Conservation (phyloP, 148 eudicot species). For the Diospyros lotus region DNA sequence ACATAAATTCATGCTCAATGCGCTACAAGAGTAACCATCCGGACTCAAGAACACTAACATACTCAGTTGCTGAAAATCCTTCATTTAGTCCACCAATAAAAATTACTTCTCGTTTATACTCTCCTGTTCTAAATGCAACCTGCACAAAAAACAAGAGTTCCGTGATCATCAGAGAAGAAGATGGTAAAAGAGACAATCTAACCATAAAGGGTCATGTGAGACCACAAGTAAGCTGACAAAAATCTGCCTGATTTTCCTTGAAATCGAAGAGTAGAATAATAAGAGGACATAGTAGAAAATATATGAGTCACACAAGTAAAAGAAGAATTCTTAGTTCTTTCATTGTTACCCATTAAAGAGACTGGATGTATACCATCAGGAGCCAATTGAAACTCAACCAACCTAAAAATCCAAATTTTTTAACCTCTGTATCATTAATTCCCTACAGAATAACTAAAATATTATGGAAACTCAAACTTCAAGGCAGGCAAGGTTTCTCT, state of each 20-base stretch:
- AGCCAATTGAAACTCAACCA: not conserved
- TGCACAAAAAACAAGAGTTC: slow-evolving; percentile 28
- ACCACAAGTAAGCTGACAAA: not conserved
- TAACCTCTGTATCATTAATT: not conserved
- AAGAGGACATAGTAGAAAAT: not conserved
- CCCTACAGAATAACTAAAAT: not conserved
- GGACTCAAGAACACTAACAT: slow-evolving; percentile 26
- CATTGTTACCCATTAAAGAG: not conserved
- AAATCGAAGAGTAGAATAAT: not conserved
- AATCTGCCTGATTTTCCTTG: not conserved
- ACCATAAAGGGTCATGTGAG: not conserved
- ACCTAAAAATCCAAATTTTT: not conserved
- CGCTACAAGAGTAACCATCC: not conserved
- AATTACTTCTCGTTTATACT: slow-evolving; percentile 79
- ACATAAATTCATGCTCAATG: not conserved
- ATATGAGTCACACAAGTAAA: not conserved
- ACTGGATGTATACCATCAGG: not conserved
- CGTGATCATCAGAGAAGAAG: not conserved
- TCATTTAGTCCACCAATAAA: slow-evolving; percentile 91
- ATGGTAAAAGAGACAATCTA: slow-evolving; percentile 3
- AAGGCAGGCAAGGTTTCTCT: not conserved
- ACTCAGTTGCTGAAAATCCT: slow-evolving; percentile 97
- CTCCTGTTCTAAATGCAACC: slow-evolving; percentile 94
- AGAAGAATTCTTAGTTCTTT: not conserved
- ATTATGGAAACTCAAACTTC: not conserved